Percentiles rank a stretch among this genome's conserved stretches.
These are phyloP conservation scores for Akanthomyces muscarius DNA, from an alignment of 2,329 filamentous ascomycete genomes.

Conservation along the genomic window DNA sequence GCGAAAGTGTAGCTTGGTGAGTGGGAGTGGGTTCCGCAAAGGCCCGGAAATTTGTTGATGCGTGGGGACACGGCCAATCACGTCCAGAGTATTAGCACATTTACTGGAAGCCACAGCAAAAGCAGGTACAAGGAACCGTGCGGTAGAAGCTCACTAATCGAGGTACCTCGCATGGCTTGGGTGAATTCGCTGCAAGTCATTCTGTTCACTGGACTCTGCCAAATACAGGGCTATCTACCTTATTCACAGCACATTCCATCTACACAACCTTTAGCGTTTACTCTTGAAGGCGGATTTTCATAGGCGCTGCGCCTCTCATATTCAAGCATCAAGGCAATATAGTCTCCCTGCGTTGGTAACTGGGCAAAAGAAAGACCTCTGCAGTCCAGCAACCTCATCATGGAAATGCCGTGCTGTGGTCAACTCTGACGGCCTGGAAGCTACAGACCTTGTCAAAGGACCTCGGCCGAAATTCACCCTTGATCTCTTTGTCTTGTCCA, in stretches of 20 bases:
- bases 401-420: neutral
- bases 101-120: neutral
- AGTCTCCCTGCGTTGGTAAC: neutral
- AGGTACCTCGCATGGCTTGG: neutral
- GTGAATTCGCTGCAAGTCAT: neutral
- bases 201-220: too few relatives aligned
- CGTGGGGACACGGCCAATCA: constrained; percentile 14
- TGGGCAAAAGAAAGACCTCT: too few relatives aligned
- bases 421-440: neutral
- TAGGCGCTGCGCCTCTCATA: neutral
- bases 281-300: too few relatives aligned
- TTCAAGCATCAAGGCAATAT: neutral
- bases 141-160: neutral
- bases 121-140: neutral
- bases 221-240: too few relatives aligned
- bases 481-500: constrained; percentile 9
- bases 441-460: neutral
- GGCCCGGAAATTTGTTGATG: constrained; percentile 18
- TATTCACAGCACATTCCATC: too few relatives aligned
- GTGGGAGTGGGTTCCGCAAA: constrained; percentile 8
- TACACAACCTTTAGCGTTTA: too few relatives aligned
- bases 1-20: constrained; percentile 17
- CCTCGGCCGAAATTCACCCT: neutral
- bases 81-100: constrained; percentile 13
- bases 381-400: too few relatives aligned